Percentiles rank a stretch among this genome's conserved stretches.
Evolutionary conservation across 2,329 filamentous ascomycete species (phyloP).

Genomic region (Talaromyces sp.): DNA sequence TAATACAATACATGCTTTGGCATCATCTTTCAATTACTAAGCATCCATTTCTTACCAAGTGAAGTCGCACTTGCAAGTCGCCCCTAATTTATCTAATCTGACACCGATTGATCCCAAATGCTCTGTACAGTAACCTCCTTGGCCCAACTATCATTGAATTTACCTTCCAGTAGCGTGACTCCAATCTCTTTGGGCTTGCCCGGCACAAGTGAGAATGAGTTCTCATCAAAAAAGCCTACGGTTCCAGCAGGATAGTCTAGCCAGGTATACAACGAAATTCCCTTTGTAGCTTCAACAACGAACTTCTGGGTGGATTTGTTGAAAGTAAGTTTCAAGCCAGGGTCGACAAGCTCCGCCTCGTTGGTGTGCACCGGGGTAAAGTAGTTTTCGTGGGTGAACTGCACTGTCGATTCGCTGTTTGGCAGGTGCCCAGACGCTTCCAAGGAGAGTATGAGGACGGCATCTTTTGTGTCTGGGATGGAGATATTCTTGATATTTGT

Average conservation of each 20-base stretch:
- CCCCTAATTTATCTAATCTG: neutral
- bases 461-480: conserved; percentile 28
- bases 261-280: conserved; percentile 53
- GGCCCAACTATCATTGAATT: conserved; percentile 40
- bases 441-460: conserved; percentile 43
- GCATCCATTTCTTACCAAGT: neutral
- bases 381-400: conserved; percentile 48
- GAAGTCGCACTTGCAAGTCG: neutral
- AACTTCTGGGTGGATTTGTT: conserved; percentile 32
- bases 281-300: conserved; percentile 43
- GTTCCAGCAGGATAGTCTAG: conserved; percentile 47
- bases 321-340: conserved; percentile 39
- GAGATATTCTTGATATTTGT: conserved; percentile 34
- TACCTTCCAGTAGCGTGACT: conserved; percentile 44
- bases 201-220: conserved; percentile 47
- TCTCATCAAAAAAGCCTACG: conserved; percentile 49
- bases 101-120: conserved; percentile 43
- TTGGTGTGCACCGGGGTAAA: conserved; percentile 46
- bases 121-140: conserved; percentile 47
- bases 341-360: conserved; percentile 45
- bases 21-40: neutral
- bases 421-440: conserved; percentile 42
- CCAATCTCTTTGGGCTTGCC: conserved; percentile 42
- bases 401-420: conserved; percentile 32
- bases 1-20: no score